Conservation (phyloP, 2,329 filamentous ascomycete species). For the Juglanconis sp. region DNA sequence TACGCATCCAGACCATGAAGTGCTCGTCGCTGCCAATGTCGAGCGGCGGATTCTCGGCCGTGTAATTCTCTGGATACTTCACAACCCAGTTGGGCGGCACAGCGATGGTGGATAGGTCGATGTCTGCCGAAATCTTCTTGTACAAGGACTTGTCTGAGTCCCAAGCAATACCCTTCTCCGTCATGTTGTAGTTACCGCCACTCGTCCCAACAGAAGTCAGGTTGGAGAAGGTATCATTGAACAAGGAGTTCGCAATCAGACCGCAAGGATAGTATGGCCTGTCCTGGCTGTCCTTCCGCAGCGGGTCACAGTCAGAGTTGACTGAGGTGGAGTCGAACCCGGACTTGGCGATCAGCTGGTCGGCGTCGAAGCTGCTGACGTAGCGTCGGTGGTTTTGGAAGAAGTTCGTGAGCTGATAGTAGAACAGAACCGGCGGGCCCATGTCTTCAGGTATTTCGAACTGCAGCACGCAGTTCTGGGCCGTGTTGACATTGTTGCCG, state of each 20-base stretch:
- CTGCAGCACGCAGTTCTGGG: conserved; percentile 65
- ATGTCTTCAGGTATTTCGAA: conserved; percentile 80
- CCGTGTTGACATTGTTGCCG: conserved; percentile 33
- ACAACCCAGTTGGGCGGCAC: conserved; percentile 84
- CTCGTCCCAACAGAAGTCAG: conserved; percentile 59
- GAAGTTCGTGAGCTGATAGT: conserved; percentile 95
- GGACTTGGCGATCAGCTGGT: conserved; percentile 73
- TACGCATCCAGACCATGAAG: conserved; percentile 99
- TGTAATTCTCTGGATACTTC: conserved; percentile 70
- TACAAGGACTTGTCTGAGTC: conserved; percentile 78
- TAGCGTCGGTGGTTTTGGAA: conserved; percentile 99
- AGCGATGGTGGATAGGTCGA: conserved; percentile 62
- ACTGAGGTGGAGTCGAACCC: conserved; percentile 60
- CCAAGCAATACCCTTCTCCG: conserved; percentile 81
- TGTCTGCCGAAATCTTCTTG: conserved; percentile 54
- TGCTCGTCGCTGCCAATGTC: conserved; percentile 72
- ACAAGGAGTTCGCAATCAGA: conserved; percentile 91
- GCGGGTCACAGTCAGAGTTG: conserved; percentile 70
- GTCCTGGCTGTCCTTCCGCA: conserved; percentile 50
- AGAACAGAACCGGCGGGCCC: conserved; percentile 79
- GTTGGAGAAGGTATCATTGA: conserved; percentile 83
- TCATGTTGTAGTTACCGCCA: conserved; percentile 67
- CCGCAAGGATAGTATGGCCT: conserved; percentile 92
- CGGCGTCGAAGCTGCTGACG: conserved; percentile 79
- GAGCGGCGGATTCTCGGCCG: conserved; percentile 60